A percentile compares a stretch with the other conserved stretches of the same genome.
Conservation (phyloP, 2,329 filamentous ascomycete genomes). For the Hymenoscyphus fraxineus region DNA sequence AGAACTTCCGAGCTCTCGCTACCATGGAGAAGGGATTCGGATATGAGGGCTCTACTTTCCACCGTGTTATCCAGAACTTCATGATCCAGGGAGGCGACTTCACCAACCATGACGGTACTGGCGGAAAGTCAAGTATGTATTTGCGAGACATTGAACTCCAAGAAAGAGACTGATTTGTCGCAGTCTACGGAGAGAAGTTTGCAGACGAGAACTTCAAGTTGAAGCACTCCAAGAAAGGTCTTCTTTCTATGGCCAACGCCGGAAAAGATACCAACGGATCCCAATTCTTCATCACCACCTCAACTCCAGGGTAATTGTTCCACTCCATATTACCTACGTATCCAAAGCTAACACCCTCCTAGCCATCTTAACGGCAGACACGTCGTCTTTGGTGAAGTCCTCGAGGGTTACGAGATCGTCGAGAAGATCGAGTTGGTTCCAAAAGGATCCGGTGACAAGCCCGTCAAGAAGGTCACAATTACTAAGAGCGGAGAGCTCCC, state of each 20-base stretch:
- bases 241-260: constrained; percentile 82
- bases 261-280: constrained; percentile 84
- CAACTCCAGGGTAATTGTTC: constrained; percentile 62
- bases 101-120: constrained; percentile 76
- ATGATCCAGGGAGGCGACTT: constrained; percentile 94
- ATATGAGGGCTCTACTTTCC: constrained; percentile 78
- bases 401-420: constrained; percentile 79
- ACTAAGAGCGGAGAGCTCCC: constrained; percentile 79
- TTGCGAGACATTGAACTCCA: background rate
- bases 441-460: constrained; percentile 66
- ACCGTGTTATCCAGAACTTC: constrained; percentile 86
- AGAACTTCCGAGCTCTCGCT: constrained; percentile 76
- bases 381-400: constrained; percentile 84
- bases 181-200: constrained; percentile 80
- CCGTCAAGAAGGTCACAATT: constrained; percentile 67
- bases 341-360: constrained; percentile 20
- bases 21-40: constrained; percentile 85
- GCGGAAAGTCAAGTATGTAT: constrained; percentile 75
- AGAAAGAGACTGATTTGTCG: constrained; percentile 19
- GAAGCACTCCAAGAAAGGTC: constrained; percentile 81
- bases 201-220: constrained; percentile 93
- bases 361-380: constrained; percentile 81
- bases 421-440: constrained; percentile 71
- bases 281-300: constrained; percentile 89
- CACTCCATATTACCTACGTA: constrained; percentile 1